Evolutionary conservation across 2,329 filamentous ascomycete species (phyloP).

Genomic region (Trichoderma koningiopsis): DNA sequence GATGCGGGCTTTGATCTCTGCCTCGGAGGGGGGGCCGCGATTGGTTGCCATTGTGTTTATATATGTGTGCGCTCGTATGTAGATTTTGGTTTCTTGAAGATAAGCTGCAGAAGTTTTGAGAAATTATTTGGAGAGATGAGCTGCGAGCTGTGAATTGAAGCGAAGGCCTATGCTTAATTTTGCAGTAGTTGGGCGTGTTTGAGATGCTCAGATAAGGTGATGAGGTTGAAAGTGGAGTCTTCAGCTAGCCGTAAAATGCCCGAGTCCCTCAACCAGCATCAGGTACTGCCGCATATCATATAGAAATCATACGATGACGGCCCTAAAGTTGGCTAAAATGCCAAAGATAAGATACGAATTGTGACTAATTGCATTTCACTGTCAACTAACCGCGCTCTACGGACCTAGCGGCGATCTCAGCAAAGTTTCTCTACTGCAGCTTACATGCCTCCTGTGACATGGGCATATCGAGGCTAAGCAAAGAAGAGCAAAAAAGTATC

Average conservation of each 20-base stretch:
- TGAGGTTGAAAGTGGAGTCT: slow-evolving; percentile 18
- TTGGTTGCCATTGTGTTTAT: background rate
- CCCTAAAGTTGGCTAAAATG: background rate
- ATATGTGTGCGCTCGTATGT: background rate
- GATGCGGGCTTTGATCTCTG: slow-evolving; percentile 42
- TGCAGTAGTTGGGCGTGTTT: background rate
- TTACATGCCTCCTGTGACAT: too few species aligned
- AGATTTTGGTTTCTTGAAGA: too few species aligned
- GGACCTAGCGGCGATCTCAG: background rate
- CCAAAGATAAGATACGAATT: background rate
- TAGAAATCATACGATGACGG: background rate
- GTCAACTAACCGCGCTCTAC: background rate
- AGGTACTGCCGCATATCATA: background rate
- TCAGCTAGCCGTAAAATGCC: background rate
- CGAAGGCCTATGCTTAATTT: background rate
- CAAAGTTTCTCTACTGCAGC: too few species aligned
- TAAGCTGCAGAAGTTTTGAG: background rate
- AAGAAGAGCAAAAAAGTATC: too few species aligned
- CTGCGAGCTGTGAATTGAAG: background rate
- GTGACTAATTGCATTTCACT: background rate
- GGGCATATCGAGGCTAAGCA: too few species aligned
- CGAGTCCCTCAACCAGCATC: background rate
- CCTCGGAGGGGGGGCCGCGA: slow-evolving; percentile 29
- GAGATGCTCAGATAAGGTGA: background rate
- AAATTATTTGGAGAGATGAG: too few species aligned